phyloP scores from a whole-genome alignment of 768 basidiomycete species.

The Auriscalpium microsporum region DNA sequence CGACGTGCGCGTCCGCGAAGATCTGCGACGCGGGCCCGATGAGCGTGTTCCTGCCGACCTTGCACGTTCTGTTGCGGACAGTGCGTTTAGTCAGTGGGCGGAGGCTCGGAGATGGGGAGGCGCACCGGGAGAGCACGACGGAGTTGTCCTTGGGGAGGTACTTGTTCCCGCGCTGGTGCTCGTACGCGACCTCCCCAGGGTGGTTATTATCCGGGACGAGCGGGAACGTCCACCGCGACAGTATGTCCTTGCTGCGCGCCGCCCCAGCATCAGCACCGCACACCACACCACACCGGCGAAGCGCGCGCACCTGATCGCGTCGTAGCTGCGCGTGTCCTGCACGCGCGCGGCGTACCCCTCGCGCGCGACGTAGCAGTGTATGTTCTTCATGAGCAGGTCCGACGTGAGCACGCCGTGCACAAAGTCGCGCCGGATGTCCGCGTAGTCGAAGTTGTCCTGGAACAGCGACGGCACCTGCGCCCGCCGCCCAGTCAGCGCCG shows the following conservation, averaged over 20 bases:
- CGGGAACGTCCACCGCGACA: conserved; percentile 92
- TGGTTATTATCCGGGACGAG: conserved; percentile 92
- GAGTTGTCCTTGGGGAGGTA: conserved; percentile 78
- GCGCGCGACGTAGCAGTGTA: conserved; percentile 82
- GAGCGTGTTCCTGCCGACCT: conserved; percentile 72
- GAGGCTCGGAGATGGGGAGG: background rate
- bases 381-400: conserved; percentile 90
- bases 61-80: conserved; percentile 72
- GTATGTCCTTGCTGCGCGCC: conserved; percentile 71
- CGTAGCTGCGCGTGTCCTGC: conserved; percentile 87
- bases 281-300: background rate
- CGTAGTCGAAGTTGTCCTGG: conserved; percentile 98
- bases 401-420: conserved; percentile 91
- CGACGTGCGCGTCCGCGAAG: conserved; percentile 55
- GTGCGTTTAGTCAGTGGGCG: background rate
- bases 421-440: conserved; percentile 86
- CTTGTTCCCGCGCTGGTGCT: conserved; percentile 80
- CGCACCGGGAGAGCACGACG: conserved; percentile 76
- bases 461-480: conserved; percentile 91
- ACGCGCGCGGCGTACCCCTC: conserved; percentile 91
- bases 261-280: background rate
- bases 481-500: background rate
- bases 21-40: conserved; percentile 75
- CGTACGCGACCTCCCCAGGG: conserved; percentile 74
- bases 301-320: conserved; percentile 61